Percentiles rank a stretch among this genome's conserved stretches.
Evolutionary conservation across 1,284 basidiomycete species (phyloP).

Genomic region (Neolentinus lepideus): DNA sequence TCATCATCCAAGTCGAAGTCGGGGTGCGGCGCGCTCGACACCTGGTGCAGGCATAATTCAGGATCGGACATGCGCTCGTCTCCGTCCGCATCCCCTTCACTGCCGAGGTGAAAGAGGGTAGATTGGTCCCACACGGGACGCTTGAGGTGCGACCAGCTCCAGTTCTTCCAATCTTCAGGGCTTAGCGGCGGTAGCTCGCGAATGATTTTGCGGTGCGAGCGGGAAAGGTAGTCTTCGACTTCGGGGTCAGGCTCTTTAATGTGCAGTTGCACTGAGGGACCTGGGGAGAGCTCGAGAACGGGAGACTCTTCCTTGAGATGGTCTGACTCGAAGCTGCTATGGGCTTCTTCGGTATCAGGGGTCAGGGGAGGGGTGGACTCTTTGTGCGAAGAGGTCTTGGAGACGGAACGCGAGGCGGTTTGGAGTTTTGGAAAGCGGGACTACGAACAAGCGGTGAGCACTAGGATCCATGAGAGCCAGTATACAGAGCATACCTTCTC

Average conservation of each 20-base stretch:
- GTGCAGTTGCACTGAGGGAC: constrained; percentile 4
- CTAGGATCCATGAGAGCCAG: too few species aligned
- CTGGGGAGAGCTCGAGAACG: not conserved
- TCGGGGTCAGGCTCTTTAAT: constrained; percentile 11
- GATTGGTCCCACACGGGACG: constrained; percentile 13
- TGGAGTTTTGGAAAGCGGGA: not conserved
- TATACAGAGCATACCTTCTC: constrained; percentile 10
- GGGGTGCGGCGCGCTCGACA: not conserved
- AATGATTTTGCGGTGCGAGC: constrained; percentile 13
- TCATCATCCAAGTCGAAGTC: not conserved
- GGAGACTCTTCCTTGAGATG: constrained; percentile 7
- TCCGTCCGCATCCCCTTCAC: not conserved
- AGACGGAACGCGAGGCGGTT: constrained; percentile 1
- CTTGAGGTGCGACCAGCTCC: constrained; percentile 16
- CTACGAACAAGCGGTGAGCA: too few species aligned
- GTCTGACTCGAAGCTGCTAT: constrained; percentile 2
- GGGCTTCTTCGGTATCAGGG: constrained; percentile 26
- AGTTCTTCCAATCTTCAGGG: constrained; percentile 14
- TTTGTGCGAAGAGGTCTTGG: constrained; percentile 6
- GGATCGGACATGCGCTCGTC: not conserved
- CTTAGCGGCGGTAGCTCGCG: constrained; percentile 11
- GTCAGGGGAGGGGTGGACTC: constrained; percentile 22
- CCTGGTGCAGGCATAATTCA: not conserved
- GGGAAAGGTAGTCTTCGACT: constrained; percentile 17
- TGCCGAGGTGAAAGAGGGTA: not conserved